Conservation (phyloP, 148 eudicot genomes). For the Rheum nobile region DNA sequence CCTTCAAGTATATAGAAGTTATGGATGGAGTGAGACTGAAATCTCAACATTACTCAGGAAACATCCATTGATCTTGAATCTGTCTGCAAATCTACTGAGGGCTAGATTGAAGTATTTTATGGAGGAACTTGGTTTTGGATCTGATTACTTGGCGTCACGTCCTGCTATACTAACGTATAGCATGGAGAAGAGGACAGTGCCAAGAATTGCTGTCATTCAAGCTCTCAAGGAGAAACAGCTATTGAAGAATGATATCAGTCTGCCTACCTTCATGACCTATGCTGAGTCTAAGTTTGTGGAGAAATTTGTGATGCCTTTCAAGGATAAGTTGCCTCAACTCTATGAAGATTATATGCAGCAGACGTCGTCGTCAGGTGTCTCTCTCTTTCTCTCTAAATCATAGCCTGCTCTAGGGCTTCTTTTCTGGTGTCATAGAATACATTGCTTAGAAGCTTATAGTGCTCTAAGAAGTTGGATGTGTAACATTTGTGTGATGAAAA, state of each 20-base stretch:
- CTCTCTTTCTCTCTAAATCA: not conserved
- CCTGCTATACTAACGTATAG: not conserved
- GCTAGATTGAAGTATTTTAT: slow-evolving; percentile 7
- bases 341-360: not conserved
- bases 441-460: too few species aligned
- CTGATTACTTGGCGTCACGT: not conserved
- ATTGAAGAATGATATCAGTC: not conserved
- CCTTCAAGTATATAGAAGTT: not conserved
- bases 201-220: not conserved
- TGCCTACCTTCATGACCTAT: not conserved
- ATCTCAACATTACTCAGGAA: not conserved
- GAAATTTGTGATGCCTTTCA: not conserved
- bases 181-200: slow-evolving; percentile 7
- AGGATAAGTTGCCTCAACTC: not conserved
- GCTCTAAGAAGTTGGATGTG: too few species aligned
- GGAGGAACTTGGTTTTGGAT: not conserved
- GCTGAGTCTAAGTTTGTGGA: not conserved
- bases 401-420: too few species aligned
- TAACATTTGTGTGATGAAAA: too few species aligned
- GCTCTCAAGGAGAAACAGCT: not conserved
- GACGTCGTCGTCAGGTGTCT: not conserved
- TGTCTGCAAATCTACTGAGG: not conserved
- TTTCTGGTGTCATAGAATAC: too few species aligned
- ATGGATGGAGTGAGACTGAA: slow-evolving; percentile 8
- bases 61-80: not conserved